phyloP scores from a whole-genome alignment of 768 basidiomycete genomes.

The Trametopsis cervina region DNA sequence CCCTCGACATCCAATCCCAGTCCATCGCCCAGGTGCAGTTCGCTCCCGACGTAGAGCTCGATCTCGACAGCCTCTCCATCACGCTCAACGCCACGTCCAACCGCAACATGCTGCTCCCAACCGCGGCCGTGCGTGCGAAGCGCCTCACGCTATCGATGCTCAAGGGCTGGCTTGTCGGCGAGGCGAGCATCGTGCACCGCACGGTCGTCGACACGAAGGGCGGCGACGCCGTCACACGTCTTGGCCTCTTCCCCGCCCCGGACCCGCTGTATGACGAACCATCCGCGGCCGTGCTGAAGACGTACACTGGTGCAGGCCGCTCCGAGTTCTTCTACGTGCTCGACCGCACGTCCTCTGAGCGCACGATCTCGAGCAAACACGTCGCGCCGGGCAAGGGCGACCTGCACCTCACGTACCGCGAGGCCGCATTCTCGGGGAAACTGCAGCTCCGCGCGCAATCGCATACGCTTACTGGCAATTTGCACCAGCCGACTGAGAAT shows the following conservation, averaged over 20 bases:
- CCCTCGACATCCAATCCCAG: conserved; percentile 39
- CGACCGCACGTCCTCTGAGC: conserved; percentile 32
- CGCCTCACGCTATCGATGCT: conserved; percentile 37
- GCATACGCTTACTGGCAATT: conserved; percentile 16
- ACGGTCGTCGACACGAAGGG: conserved; percentile 41
- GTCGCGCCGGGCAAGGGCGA: conserved; percentile 43
- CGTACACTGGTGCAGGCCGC: conserved; percentile 45
- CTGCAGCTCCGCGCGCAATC: conserved; percentile 39
- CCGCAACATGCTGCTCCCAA: conserved; percentile 42
- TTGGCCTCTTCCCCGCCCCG: conserved; percentile 36
- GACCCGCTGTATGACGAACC: too few relatives aligned
- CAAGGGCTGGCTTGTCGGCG: conserved; percentile 57
- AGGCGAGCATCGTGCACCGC: conserved; percentile 37
- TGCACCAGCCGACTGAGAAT: conserved; percentile 12
- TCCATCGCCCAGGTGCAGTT: conserved; percentile 43
- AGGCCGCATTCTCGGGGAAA: conserved; percentile 43
- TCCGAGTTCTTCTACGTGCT: conserved; percentile 41
- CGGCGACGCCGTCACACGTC: conserved; percentile 42
- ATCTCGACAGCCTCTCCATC: conserved; percentile 38
- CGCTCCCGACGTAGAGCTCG: conserved; percentile 34
- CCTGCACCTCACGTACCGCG: conserved; percentile 47
- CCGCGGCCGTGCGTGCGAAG: conserved; percentile 33
- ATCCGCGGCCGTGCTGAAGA: conserved; percentile 36
- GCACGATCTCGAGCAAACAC: conserved; percentile 44
- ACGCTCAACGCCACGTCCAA: conserved; percentile 28